A percentile compares a stretch with the other conserved stretches of the same genome.
Conservation (phyloP, 805 yeast genomes). For the Saccharomycopsis sp. region DNA sequence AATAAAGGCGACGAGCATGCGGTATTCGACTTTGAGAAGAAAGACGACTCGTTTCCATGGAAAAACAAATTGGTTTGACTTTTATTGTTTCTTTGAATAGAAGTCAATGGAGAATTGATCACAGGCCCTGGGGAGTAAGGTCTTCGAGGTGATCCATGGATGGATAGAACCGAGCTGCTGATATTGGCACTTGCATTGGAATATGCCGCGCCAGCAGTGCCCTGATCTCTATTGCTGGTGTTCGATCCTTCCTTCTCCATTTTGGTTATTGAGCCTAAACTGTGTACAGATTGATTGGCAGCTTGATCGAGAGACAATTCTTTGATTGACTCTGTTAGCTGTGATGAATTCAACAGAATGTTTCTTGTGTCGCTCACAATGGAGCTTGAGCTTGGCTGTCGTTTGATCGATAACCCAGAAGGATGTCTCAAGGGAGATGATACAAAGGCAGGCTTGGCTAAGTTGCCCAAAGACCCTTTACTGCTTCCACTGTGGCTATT, state of each 20-base stretch:
- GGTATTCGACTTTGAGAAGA: constrained; percentile 19
- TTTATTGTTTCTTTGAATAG: constrained; percentile 46
- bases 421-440: constrained; percentile 13
- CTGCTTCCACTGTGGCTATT: constrained; percentile 10
- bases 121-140: constrained; percentile 47
- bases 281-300: not conserved
- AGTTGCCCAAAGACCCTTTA: constrained; percentile 15
- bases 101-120: constrained; percentile 47
- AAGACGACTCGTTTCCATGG: constrained; percentile 24
- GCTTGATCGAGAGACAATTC: constrained; percentile 7
- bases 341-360: constrained; percentile 5
- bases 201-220: not conserved
- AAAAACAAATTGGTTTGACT: constrained; percentile 16
- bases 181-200: constrained; percentile 13
- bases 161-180: constrained; percentile 11
- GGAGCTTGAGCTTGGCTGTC: constrained; percentile 18
- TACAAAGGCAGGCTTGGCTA: not conserved
- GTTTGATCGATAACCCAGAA: constrained; percentile 9
- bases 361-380: constrained; percentile 10
- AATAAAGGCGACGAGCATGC: constrained; percentile 47
- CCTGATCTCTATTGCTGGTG: constrained; percentile 25
- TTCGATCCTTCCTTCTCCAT: constrained; percentile 24
- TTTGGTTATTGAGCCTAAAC: not conserved
- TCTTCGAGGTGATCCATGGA: constrained; percentile 40
- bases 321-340: constrained; percentile 12